phyloP scores from a whole-genome alignment of 2,329 filamentous ascomycete genomes.

The Alternaria sp. region DNA sequence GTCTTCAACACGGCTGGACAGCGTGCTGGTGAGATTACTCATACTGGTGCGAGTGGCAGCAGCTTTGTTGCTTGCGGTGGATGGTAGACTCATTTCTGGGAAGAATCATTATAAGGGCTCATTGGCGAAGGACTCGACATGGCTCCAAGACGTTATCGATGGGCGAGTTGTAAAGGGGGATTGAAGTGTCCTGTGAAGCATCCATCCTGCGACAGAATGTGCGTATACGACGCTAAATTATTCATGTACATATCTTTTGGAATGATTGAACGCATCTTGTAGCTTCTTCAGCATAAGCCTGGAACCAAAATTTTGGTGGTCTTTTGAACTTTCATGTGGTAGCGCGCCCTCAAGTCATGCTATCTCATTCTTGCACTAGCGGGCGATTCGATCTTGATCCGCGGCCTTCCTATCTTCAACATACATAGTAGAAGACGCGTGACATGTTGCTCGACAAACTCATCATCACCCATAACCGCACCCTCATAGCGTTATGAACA shows the following conservation, averaged over 20 bases:
- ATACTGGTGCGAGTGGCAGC: conserved; percentile 73
- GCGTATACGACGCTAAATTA: background rate
- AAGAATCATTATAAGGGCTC: background rate
- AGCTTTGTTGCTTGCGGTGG: conserved; percentile 70
- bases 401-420: background rate
- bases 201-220: background rate
- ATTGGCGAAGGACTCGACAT: background rate
- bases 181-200: background rate
- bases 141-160: background rate
- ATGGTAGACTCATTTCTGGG: conserved; percentile 17
- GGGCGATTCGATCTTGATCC: background rate
- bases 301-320: background rate
- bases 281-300: background rate
- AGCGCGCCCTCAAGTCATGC: background rate
- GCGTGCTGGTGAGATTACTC: conserved; percentile 72
- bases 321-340: background rate
- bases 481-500: background rate
- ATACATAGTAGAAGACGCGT: background rate
- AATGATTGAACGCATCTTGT: background rate
- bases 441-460: too few relatives aligned
- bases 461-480: background rate
- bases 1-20: conserved; percentile 66
- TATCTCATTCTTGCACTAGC: background rate
- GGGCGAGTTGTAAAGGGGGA: conserved; percentile 5
- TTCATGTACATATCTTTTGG: conserved; percentile 4